phyloP scores from a whole-genome alignment of 2,329 filamentous ascomycete genomes.

The Huntiella savannae region DNA sequence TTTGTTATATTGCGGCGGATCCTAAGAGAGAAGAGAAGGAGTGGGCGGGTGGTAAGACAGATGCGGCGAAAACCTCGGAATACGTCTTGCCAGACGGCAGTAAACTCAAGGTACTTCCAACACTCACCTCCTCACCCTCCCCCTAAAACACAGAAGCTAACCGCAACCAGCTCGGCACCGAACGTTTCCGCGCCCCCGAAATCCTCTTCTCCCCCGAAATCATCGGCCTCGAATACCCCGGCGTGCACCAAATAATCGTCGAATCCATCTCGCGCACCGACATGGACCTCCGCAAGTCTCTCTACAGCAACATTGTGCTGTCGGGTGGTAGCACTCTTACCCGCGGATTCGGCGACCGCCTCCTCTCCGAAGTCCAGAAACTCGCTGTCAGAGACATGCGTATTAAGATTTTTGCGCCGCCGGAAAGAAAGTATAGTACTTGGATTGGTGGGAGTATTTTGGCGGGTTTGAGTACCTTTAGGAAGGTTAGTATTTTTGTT shows the following conservation, averaged over 20 bases:
- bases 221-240: conserved; percentile 89
- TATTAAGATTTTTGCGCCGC: conserved; percentile 97
- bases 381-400: conserved; percentile 97
- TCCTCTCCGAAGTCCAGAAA: conserved; percentile 80
- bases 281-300: conserved; percentile 78
- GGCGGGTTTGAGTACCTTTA: conserved; percentile 89
- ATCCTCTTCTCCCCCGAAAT: conserved; percentile 96
- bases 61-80: conserved; percentile 61
- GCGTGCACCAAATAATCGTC: conserved; percentile 93
- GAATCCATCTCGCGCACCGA: conserved; percentile 91
- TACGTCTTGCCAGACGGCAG: conserved; percentile 85
- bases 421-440: conserved; percentile 94
- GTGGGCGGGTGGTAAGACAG: conserved; percentile 64
- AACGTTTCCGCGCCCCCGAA: conserved; percentile 88
- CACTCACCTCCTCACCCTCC: conserved; percentile 11
- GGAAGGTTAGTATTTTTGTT: conserved; percentile 46
- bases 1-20: conserved; percentile 77
- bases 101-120: conserved; percentile 54
- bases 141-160: background rate
- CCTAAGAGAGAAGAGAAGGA: conserved; percentile 93
- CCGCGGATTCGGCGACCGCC: conserved; percentile 85
- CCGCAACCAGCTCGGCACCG: conserved; percentile 52
- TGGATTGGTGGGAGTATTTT: conserved; percentile 98
- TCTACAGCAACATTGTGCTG: conserved; percentile 93
- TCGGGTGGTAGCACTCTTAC: conserved; percentile 92